Conservation (phyloP, 768 basidiomycete genomes). For the Mycena sanguinolenta region DNA sequence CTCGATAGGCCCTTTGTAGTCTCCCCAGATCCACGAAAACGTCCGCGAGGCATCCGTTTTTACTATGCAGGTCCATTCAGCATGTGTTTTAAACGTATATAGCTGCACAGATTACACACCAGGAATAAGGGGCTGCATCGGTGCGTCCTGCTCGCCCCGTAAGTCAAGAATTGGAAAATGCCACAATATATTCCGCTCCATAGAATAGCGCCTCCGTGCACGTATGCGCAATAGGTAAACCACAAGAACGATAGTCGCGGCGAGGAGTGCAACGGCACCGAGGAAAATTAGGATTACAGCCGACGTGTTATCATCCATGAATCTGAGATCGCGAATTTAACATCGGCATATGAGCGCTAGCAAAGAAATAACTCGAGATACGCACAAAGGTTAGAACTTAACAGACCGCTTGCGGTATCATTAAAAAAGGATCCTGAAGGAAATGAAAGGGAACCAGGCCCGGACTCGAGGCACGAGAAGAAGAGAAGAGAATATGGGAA, state of each 20-base stretch:
- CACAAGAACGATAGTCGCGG: not conserved
- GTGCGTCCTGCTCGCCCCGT: no score
- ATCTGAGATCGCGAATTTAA: not conserved
- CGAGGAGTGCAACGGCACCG: not conserved
- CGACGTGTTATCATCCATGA: not conserved
- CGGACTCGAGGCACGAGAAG: not conserved
- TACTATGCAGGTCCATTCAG: not conserved
- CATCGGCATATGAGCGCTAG: no score
- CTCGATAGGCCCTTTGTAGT: constrained; percentile 3
- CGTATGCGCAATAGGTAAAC: not conserved
- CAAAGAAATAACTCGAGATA: no score
- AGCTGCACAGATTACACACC: no score
- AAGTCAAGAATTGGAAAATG: constrained; percentile 8
- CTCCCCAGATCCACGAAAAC: constrained; percentile 26
- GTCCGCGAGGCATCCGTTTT: not conserved
- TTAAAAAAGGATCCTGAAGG: not conserved
- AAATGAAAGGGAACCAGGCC: not conserved
- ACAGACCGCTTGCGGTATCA: constrained; percentile 16
- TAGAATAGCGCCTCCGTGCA: constrained; percentile 5
- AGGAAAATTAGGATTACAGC: not conserved
- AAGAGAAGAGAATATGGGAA: not conserved
- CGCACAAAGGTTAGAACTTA: not conserved
- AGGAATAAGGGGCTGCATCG: no score
- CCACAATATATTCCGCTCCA: constrained; percentile 9
- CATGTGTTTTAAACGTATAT: no score